A percentile compares a stretch with the other conserved stretches of the same genome.
These are phyloP conservation scores for Cutaneotrichosporon cutaneum DNA, from an alignment of 1,284 basidiomycete species.

Conservation along the genomic window DNA sequence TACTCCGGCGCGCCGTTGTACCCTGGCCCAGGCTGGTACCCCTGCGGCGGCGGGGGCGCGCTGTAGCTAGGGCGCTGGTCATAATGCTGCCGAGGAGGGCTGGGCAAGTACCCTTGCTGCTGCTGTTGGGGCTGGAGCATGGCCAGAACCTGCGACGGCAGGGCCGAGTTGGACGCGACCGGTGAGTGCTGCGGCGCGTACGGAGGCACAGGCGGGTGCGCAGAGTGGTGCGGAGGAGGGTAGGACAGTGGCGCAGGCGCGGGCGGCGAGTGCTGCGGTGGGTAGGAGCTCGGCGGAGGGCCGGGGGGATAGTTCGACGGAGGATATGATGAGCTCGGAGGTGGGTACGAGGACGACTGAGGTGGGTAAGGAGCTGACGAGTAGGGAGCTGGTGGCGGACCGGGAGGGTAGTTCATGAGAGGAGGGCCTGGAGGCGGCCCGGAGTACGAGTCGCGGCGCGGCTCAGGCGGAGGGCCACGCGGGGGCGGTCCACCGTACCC, in stretches of 20 bases:
- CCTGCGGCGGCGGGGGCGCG: conserved; percentile 5
- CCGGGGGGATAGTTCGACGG: conserved; percentile 7
- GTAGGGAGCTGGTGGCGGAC: conserved; percentile 6
- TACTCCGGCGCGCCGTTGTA: neutral
- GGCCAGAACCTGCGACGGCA: conserved; percentile 66
- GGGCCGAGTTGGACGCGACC: conserved; percentile 42
- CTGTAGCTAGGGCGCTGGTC: conserved; percentile 9
- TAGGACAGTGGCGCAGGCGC: conserved; percentile 8
- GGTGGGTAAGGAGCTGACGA: neutral
- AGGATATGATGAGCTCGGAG: neutral
- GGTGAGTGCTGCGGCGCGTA: conserved; percentile 11
- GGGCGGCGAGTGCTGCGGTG: neutral
- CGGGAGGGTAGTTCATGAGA: neutral
- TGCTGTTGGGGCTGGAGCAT: conserved; percentile 55
- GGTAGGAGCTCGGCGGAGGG: neutral
- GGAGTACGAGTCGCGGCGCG: neutral
- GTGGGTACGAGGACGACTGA: conserved; percentile 9
- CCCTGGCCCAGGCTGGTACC: neutral
- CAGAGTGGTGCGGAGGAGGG: conserved; percentile 13
- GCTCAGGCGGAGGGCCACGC: neutral
- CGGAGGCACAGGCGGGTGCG: conserved; percentile 6
- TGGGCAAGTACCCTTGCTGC: conserved; percentile 4
- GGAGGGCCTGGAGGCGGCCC: conserved; percentile 5
- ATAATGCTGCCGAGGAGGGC: conserved; percentile 4
- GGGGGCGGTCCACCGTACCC: conserved; percentile 2